Base-by-base conservation (phyloP, 75 land plant species). In the Pinus albicaulis region DNA sequence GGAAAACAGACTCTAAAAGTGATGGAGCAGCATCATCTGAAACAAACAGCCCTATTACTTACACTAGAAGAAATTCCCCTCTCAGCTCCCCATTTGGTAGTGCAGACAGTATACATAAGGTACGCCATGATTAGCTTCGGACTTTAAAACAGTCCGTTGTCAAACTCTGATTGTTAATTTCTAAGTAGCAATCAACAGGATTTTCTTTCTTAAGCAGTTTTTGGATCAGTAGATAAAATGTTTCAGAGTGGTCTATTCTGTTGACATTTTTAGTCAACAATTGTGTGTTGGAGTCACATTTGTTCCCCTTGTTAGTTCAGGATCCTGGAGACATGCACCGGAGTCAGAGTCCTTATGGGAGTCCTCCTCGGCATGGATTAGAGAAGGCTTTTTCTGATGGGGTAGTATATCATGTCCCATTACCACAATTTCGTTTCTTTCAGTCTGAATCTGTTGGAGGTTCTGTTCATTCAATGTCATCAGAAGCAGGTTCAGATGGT, bases 31-130 rank as follows among this genome's bases (percentile, higher is more conserved):
- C 86, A 13, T 82, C 93, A 62, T 89, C 98, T 80, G 99, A 85
- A 61, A 81, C 98, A 68, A 90, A 74, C 59, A 94, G 99, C 84
- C 99, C 99, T 34, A 83, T 88, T 77, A 87, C 93, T 44, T 87
- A 78, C 68, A 89, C 99, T 10, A 61, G 87, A 57, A 91, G 86
- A 76, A 96, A 83, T 76, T 94, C 95, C 61, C 95, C 98, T 57
- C 68, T 89, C 63, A 83, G 90, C 79, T 94, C 98, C 56, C 95
- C 98, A 71, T 92, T 90, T 80, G 90, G 93, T 55, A 96, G 95
- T 81, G 78, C 77, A 68, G 93, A 96, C 58, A 87, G 84, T 82
- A 83, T 86, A 59, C 93, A 86, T 26, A 96, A 92, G 98, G 99
- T 96, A 19, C 36, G 24, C 25, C 10, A 5, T 3, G 66, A 11